A percentile compares a stretch with the other conserved stretches of the same genome.
Conservation (phyloP, 192 early-diverging fungal genomes). For the Coemansia pectinata region DNA sequence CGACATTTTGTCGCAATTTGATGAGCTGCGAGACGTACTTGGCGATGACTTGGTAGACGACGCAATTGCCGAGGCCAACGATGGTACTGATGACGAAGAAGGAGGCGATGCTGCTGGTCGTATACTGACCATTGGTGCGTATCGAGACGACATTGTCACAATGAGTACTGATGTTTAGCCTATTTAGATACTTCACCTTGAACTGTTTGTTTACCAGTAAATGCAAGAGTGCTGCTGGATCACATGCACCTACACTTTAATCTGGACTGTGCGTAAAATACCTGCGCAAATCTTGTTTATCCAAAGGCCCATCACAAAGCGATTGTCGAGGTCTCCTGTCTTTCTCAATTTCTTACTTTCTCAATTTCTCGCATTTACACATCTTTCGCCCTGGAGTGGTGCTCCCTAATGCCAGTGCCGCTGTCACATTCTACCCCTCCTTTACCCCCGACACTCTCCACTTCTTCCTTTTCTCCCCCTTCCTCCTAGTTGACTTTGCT, state of each 20-base stretch:
- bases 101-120: not conserved
- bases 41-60: conserved; percentile 29
- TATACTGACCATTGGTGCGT: conserved; percentile 23
- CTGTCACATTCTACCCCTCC: not conserved
- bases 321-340: not conserved
- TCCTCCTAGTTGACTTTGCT: not conserved
- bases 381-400: not conserved
- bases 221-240: not conserved
- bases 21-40: conserved; percentile 20
- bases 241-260: not conserved
- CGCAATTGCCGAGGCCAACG: not conserved
- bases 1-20: conserved; percentile 14
- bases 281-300: not conserved
- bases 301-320: not conserved
- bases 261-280: not conserved
- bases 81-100: not conserved
- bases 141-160: conserved; percentile 16
- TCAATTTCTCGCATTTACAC: not conserved
- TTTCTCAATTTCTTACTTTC: not conserved
- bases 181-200: not conserved
- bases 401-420: not conserved
- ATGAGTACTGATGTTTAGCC: not conserved
- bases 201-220: not conserved
- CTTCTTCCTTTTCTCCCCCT: not conserved
- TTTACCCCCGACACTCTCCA: not conserved